phyloP scores from a whole-genome alignment of 192 early-diverging fungal genomes.

The Pilaira anomala region DNA sequence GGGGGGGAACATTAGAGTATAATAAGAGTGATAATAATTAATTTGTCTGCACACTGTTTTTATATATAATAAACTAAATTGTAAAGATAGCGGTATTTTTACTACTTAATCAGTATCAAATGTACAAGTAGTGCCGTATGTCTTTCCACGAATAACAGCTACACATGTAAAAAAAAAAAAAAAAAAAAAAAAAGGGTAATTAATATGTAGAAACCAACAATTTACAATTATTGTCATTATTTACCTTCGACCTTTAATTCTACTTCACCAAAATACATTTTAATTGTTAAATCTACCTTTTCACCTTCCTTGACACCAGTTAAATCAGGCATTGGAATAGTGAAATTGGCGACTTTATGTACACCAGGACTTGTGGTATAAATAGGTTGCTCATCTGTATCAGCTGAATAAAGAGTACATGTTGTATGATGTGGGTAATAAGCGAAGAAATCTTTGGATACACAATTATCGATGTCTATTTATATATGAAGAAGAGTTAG shows the following conservation, averaged over 20 bases:
- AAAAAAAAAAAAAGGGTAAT: not conserved
- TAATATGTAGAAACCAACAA: not conserved
- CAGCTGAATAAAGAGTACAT: conserved; percentile 39
- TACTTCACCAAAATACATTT: conserved; percentile 40
- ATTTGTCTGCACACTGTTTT: too few relatives aligned
- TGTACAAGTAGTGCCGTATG: conserved; percentile 39
- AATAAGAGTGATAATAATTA: too few relatives aligned
- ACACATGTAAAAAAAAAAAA: too few relatives aligned
- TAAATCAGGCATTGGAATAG: conserved; percentile 39
- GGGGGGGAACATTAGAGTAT: too few relatives aligned
- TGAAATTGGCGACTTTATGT: conserved; percentile 38
- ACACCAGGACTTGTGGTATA: conserved; percentile 37
- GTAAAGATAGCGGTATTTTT: not conserved
- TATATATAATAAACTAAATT: too few relatives aligned
- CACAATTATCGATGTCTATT: conserved; percentile 39
- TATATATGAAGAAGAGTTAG: not conserved
- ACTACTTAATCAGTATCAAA: conserved; percentile 29
- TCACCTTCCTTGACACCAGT: conserved; percentile 36
- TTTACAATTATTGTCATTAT: not conserved
- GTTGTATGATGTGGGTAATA: conserved; percentile 43
- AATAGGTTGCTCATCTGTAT: conserved; percentile 35
- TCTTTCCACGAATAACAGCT: conserved; percentile 42
- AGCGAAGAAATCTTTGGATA: conserved; percentile 40
- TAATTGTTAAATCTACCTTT: conserved; percentile 36
- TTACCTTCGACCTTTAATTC: conserved; percentile 38